Percentiles rank a stretch among this genome's conserved stretches.
phyloP scores from a whole-genome alignment of 2,329 filamentous ascomycete genomes.

The Zarea fungicola region DNA sequence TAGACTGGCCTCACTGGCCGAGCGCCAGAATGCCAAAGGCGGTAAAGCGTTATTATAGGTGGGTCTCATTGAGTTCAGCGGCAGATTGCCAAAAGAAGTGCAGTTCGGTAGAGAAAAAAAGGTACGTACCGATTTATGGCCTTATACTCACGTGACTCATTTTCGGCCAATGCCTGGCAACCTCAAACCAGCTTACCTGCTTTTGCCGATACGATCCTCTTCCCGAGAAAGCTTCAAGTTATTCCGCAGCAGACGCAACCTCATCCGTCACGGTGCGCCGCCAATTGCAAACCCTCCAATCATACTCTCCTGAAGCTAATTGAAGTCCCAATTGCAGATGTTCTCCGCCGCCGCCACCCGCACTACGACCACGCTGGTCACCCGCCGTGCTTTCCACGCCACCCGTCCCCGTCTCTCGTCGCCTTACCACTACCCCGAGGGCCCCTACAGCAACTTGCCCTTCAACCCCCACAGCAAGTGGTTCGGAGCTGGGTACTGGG shows the following conservation, averaged over 20 bases:
- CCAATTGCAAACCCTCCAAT: neutral
- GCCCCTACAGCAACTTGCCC: constrained; percentile 87
- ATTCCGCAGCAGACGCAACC: constrained; percentile 8
- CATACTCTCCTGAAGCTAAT: constrained; percentile 29
- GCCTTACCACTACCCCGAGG: constrained; percentile 98
- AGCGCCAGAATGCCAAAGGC: neutral
- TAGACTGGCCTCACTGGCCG: too few species aligned
- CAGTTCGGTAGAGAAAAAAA: too few species aligned
- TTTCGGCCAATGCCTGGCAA: constrained; percentile 3
- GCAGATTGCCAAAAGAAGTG: neutral
- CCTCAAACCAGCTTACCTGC: constrained; percentile 10
- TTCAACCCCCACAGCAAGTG: constrained; percentile 92
- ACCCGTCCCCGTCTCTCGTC: constrained; percentile 80
- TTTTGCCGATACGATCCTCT: constrained; percentile 11
- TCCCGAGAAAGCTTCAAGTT: constrained; percentile 4
- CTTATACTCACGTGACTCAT: constrained; percentile 9
- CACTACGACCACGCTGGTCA: constrained; percentile 63
- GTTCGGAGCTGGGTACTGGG: constrained; percentile 81
- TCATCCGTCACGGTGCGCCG: constrained; percentile 13
- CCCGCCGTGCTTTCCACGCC: constrained; percentile 91
- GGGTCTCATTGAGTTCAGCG: neutral
- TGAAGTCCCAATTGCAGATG: constrained; percentile 62
- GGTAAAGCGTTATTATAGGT: too few species aligned
- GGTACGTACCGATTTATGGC: constrained; percentile 10
- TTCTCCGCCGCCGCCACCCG: constrained; percentile 65